Evolutionary conservation across 345 rosid genomes (phyloP).

Genomic region (Hibiscus tridactylites): DNA sequence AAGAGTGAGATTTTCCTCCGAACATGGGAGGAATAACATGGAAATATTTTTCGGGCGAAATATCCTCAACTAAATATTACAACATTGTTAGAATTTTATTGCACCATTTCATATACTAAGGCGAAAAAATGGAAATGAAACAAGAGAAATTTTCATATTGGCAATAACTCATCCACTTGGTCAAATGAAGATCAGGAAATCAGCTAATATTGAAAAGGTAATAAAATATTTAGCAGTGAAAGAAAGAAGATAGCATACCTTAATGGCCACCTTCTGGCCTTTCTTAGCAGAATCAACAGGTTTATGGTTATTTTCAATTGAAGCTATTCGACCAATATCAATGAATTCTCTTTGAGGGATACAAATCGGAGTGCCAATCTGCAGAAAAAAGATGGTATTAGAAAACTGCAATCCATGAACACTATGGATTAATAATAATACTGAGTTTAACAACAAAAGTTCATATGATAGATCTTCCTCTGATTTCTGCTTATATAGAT

Average conservation of each 20-base stretch:
- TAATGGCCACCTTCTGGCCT: slow-evolving; percentile 71
- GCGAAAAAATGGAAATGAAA: background rate
- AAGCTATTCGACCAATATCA: slow-evolving; percentile 80
- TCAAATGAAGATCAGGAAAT: background rate
- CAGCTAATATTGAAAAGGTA: background rate
- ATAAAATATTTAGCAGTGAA: background rate
- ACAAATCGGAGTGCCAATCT: slow-evolving; percentile 93
- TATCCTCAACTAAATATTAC: background rate
- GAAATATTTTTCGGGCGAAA: background rate
- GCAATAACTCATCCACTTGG: background rate
- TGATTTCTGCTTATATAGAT: background rate
- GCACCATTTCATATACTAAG: background rate
- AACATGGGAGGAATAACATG: background rate
- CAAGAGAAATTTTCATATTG: background rate
- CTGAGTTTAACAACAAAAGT: background rate
- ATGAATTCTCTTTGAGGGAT: slow-evolving; percentile 70
- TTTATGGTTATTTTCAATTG: slow-evolving; percentile 69
- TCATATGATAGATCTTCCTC: background rate
- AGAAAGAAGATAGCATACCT: slow-evolving; percentile 39
- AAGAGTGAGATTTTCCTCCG: background rate
- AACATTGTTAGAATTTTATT: background rate
- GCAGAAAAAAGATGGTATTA: slow-evolving; percentile 12
- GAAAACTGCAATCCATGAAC: background rate
- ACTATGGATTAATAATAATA: background rate
- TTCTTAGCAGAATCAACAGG: slow-evolving; percentile 77